A percentile compares a stretch with the other conserved stretches of the same genome.
Evolutionary conservation across 2,329 filamentous ascomycete genomes (phyloP).

Genomic region (Ophiostoma ulmi): DNA sequence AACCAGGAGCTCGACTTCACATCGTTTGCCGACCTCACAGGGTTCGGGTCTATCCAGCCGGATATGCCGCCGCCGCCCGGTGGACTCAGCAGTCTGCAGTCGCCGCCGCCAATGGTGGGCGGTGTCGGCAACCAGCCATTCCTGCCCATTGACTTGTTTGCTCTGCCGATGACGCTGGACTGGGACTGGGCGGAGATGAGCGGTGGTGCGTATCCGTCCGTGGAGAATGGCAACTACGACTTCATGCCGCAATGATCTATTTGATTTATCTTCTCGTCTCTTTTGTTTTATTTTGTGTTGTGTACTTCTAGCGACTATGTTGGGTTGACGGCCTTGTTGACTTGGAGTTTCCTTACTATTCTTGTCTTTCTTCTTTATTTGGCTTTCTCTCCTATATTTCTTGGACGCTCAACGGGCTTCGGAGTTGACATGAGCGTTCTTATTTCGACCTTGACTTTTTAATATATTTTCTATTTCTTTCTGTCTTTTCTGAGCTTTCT

Average conservation of each 20-base stretch:
- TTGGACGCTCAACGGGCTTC: neutral
- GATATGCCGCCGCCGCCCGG: slow-evolving; percentile 23
- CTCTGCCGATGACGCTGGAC: slow-evolving; percentile 92
- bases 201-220: slow-evolving; percentile 58
- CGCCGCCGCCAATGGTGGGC: slow-evolving; percentile 32
- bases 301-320: neutral
- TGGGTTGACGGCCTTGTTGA: neutral
- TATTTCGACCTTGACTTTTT: neutral
- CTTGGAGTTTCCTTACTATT: neutral
- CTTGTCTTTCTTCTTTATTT: neutral
- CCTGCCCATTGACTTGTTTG: slow-evolving; percentile 88
- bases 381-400: neutral
- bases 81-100: slow-evolving; percentile 32
- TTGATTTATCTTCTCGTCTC: neutral
- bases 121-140: slow-evolving; percentile 70
- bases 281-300: neutral
- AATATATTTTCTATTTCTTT: neutral
- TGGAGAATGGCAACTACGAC: slow-evolving; percentile 56
- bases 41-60: slow-evolving; percentile 37
- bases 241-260: neutral
- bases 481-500: neutral
- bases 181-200: slow-evolving; percentile 74
- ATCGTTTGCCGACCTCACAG: slow-evolving; percentile 44
- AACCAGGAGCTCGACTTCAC: slow-evolving; percentile 27
- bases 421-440: neutral